Base-by-base conservation (phyloP, 2,329 filamentous ascomycete species). In the Aspergillus uvarum region DNA sequence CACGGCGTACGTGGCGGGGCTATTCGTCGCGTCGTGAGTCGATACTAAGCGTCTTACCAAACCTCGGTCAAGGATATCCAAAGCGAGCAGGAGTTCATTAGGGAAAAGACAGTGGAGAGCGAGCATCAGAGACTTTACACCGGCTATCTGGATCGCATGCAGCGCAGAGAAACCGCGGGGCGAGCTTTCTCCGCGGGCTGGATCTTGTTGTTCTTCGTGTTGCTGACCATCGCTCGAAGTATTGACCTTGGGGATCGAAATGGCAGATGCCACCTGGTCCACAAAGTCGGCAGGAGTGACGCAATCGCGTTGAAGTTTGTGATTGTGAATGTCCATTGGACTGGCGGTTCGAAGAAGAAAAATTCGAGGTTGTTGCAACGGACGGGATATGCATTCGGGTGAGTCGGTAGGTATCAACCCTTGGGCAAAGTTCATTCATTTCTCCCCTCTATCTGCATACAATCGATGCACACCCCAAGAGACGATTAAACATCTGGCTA, bases 71-170 rank as follows among this genome's bases (percentile, higher is more conserved):
- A 99, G 82, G 0, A 98, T 82, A 74, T 98, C 93, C 2, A 99
- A 82, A 0, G 94, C 92, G 2, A 92, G 90, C 1, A 97, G 86
- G 2, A 97, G 79, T 56, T 92, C 84, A 63, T 86, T 85, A 0
- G 92, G 92, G 70, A 96, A 96, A 14, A 97, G 79, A 35, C 92
- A 89, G 77, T 97, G 93, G 0, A 96, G 83, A 0, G 91, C 92
- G 1, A 92, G 79, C n/a, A 96, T 79, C 16, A 89, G 77, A 52
- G 84, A 81, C 66, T 83, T 84, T 51, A 74, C 59, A 61, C 70
- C 65, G 50, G 72, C 54, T 7, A 70, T 53, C 49, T 68, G 58
- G 44, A 63, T 38, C 42, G 62, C 51, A 47, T 71, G 54, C 11
- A 72, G 65, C 19, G 66, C 54, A 31, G 72, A 66, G 42, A 75